A percentile compares a stretch with the other conserved stretches of the same genome.
phyloP scores from a whole-genome alignment of 345 rosid genomes.

The Carallia pectinifolia region DNA sequence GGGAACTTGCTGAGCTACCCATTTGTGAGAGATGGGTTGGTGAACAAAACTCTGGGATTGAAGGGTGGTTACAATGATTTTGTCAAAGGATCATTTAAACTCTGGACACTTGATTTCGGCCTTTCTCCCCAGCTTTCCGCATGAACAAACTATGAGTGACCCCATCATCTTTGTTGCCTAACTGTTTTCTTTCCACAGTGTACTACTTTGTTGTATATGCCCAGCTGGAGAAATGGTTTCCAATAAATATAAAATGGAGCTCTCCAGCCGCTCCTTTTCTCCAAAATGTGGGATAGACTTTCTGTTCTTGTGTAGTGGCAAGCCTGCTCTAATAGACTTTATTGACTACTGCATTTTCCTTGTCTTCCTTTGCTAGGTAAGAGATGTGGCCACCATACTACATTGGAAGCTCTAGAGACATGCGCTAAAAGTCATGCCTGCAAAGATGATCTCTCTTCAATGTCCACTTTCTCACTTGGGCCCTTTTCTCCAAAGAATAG shows the following conservation, averaged over 20 bases:
- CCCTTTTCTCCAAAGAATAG: no score
- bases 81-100: constrained; percentile 72
- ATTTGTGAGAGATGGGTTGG: constrained; percentile 88
- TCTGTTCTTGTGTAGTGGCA: no score
- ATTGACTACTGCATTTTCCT: no score
- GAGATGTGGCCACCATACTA: no score
- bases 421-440: no score
- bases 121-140: constrained; percentile 72
- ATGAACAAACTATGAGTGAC: constrained; percentile 48
- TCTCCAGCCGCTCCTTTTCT: background rate
- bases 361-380: no score
- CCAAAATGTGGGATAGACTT: no score
- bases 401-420: no score
- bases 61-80: constrained; percentile 95
- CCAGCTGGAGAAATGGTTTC: background rate
- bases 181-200: constrained; percentile 19
- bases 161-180: constrained; percentile 21
- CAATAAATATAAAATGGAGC: constrained; percentile 20
- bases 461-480: no score
- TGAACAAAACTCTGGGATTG: constrained; percentile 69
- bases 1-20: constrained; percentile 85
- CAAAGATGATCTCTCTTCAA: no score
- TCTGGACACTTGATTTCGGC: constrained; percentile 11
- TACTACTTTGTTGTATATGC: constrained; percentile 18
- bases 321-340: no score